Conservation (phyloP, 805 yeast genomes). For the Myxozyma geophila region DNA sequence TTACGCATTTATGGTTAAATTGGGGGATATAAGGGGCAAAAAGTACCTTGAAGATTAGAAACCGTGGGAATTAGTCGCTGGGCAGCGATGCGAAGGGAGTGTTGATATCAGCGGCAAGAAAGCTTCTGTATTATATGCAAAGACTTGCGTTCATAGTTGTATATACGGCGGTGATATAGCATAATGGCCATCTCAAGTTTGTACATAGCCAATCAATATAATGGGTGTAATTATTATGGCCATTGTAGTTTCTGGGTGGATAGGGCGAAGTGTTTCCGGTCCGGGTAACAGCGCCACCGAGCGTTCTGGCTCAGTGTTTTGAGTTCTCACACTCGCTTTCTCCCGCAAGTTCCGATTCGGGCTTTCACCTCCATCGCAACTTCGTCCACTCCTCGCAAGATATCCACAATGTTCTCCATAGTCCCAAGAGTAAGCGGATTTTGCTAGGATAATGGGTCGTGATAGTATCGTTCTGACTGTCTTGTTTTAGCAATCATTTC, state of each 20-base stretch:
- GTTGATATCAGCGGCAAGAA: too few species aligned
- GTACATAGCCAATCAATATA: neutral
- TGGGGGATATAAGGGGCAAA: too few species aligned
- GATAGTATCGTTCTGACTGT: neutral
- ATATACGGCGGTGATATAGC: too few species aligned
- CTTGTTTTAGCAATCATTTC: constrained; percentile 48
- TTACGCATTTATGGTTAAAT: too few species aligned
- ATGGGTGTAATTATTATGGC: neutral
- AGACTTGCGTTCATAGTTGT: too few species aligned
- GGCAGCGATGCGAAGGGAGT: too few species aligned
- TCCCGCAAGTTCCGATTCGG: neutral
- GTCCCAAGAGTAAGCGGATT: constrained; percentile 17
- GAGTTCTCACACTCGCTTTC: neutral
- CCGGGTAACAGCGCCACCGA: constrained; percentile 13
- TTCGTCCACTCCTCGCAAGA: neutral
- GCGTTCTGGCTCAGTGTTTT: neutral
- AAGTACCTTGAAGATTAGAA: neutral
- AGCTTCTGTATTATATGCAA: too few species aligned
- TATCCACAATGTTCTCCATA: constrained; percentile 8
- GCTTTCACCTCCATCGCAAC: neutral
- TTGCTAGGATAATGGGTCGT: neutral
- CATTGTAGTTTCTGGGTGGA: neutral
- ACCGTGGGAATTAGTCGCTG: neutral
- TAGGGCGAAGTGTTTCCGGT: neutral
- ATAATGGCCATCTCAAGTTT: neutral